Base-by-base conservation (phyloP, 441 rosid genomes). In the Jatropha podagrica region DNA sequence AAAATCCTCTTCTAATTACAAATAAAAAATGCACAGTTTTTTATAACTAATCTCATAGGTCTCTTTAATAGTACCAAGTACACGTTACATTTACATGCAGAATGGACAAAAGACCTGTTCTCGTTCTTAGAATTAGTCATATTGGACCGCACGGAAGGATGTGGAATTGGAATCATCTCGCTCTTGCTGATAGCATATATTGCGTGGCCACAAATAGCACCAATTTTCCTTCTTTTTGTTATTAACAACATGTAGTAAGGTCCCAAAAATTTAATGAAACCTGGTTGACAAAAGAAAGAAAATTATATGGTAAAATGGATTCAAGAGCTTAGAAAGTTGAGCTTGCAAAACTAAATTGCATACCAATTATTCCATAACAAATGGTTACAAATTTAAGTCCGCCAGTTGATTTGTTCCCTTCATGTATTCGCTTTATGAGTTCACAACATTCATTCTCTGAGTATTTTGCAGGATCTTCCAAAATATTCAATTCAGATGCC, bases 231-330 rank as follows among this genome's bases (percentile, higher is more conserved):
- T 80, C 96, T 87, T 84, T 88, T 87, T 58, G 99, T 95, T 64
- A 95, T 95, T 71, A 95, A 86, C 79, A 95, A 78, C 99, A 95
- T 95, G 92, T 95, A 92, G 74, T 95, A 90, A 23, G 98, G 97
- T 72, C 99, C 99, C 90, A 95, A 82, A 83, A 95, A 95, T 78
- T 89, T 95, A 74, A 95, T 79, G 76, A 95, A 95, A 58, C 99
- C 98, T 95, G 83, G 76, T 65, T 74, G 37, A 7, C 74, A 66
- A 20, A 38, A 63, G 49, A n/a, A 6, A 18, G 52, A 46, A 59
- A 65, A 73, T 41, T 58, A 65, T 17, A 17, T 27, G 66, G 68
- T 46, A 17, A 58, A 76, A 42, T 77, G 42, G 69, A 58, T 37
- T n/a, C 48, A 52, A 54, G 7, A 37, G 37, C 15, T 71, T n/a